Percentiles rank a stretch among this genome's conserved stretches.
Conservation (phyloP, 2,329 filamentous ascomycete genomes). For the Lasiodiplodia citricola region DNA sequence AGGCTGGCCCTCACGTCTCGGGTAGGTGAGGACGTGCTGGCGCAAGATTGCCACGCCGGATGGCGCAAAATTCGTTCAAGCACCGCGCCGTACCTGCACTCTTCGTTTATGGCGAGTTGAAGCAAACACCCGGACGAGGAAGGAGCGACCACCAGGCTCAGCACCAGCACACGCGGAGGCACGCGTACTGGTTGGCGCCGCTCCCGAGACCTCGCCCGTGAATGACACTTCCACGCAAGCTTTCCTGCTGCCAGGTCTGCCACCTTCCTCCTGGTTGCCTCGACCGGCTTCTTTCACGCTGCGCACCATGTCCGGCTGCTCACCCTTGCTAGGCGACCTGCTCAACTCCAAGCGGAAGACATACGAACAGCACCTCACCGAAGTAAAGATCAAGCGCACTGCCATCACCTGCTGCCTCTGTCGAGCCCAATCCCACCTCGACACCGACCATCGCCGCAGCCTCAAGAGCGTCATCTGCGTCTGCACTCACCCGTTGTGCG, state of each 20-base stretch:
- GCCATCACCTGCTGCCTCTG: constrained; percentile 5
- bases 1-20: no score
- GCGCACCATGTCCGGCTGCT: constrained; percentile 1
- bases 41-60: no score
- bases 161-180: no score
- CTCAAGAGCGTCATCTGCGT: constrained; percentile 7
- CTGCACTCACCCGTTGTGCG: not conserved
- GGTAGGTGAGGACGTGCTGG: no score
- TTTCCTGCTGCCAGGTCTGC: not conserved
- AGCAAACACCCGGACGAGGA: no score
- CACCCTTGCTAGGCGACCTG: not conserved
- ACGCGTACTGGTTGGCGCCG: no score
- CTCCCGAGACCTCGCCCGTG: not conserved
- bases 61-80: no score
- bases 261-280: not conserved
- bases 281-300: not conserved
- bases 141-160: no score
- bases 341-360: constrained; percentile 12
- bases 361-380: constrained; percentile 6
- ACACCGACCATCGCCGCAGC: not conserved
- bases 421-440: not conserved
- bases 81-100: no score
- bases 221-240: not conserved
- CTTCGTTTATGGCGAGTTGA: no score
- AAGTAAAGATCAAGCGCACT: not conserved